phyloP scores from a whole-genome alignment of 768 basidiomycete genomes.

The Mycena indigotica region DNA sequence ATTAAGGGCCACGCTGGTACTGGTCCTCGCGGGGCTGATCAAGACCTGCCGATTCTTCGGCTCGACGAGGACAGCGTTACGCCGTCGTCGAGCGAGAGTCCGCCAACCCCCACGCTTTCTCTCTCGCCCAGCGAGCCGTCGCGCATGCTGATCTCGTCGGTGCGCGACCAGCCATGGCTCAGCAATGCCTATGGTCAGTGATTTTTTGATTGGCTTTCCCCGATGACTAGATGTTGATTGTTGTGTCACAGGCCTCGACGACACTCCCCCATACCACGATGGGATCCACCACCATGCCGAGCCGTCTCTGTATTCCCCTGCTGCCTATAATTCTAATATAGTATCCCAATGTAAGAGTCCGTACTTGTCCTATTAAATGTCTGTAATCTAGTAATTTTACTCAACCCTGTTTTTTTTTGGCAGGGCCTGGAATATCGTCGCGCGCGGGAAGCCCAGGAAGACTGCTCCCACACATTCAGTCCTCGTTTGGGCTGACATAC shows the following conservation, averaged over 20 bases:
- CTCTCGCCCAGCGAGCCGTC: conserved; percentile 20
- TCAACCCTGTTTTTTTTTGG: conserved; percentile 51
- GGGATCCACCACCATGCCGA: conserved; percentile 17
- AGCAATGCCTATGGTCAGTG: conserved; percentile 6
- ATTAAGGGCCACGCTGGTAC: conserved; percentile 85
- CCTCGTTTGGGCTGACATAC: conserved; percentile 34
- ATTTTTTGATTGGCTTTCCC: conserved; percentile 14
- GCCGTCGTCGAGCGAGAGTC: conserved; percentile 41
- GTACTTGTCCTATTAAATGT: conserved; percentile 66
- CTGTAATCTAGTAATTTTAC: conserved; percentile 66
- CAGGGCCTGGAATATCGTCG: conserved; percentile 38
- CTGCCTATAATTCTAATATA: conserved; percentile 33
- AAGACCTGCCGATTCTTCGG: conserved; percentile 57
- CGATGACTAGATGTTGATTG: background rate
- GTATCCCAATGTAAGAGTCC: conserved; percentile 72
- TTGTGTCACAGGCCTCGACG: conserved; percentile 5
- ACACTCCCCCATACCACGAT: conserved; percentile 12
- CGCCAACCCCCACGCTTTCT: conserved; percentile 38
- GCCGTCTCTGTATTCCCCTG: conserved; percentile 6
- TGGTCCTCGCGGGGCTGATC: conserved; percentile 58
- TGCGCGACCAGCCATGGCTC: conserved; percentile 22
- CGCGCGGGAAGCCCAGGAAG: background rate
- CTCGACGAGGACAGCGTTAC: conserved; percentile 47
- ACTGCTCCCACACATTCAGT: too few relatives aligned
- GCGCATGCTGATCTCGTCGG: conserved; percentile 21